Percentiles rank a stretch among this genome's conserved stretches.
Evolutionary conservation across 192 early-diverging fungal species (phyloP).

Genomic region (Funneliformis geosporum): DNA sequence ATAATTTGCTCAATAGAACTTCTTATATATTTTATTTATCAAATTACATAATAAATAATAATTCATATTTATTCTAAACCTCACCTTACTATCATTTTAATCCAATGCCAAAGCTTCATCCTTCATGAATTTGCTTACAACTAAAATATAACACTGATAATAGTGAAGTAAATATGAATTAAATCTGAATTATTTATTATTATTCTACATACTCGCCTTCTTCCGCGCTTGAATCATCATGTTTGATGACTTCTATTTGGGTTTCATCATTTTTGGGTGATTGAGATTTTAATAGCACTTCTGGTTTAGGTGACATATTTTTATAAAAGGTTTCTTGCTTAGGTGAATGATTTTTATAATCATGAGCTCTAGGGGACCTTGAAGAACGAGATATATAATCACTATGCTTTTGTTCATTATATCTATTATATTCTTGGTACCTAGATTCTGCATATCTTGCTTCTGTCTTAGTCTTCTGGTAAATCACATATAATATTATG

Average conservation of each 20-base stretch:
- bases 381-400: constrained; percentile 13
- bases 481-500: not conserved
- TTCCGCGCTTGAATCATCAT: constrained; percentile 32
- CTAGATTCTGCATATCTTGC: constrained; percentile 13
- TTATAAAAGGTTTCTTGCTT: not conserved
- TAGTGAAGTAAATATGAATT: constrained; percentile 22
- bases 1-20: not conserved
- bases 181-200: not conserved
- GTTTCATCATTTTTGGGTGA: constrained; percentile 1
- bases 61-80: constrained; percentile 2
- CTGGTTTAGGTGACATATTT: constrained; percentile 10
- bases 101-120: constrained; percentile 15
- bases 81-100: not conserved
- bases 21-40: not conserved
- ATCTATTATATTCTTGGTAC: constrained; percentile 22
- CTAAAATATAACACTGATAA: constrained; percentile 28
- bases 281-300: not conserved
- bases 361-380: not conserved
- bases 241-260: constrained; percentile 16
- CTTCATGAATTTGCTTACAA: constrained; percentile 13
- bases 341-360: constrained; percentile 3
- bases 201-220: constrained; percentile 35
- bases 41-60: not conserved
- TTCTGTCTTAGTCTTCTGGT: constrained; percentile 1
- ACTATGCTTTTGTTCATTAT: not conserved